phyloP scores from a whole-genome alignment of 1,284 basidiomycete genomes.

The Anthracocystis walkeri region DNA sequence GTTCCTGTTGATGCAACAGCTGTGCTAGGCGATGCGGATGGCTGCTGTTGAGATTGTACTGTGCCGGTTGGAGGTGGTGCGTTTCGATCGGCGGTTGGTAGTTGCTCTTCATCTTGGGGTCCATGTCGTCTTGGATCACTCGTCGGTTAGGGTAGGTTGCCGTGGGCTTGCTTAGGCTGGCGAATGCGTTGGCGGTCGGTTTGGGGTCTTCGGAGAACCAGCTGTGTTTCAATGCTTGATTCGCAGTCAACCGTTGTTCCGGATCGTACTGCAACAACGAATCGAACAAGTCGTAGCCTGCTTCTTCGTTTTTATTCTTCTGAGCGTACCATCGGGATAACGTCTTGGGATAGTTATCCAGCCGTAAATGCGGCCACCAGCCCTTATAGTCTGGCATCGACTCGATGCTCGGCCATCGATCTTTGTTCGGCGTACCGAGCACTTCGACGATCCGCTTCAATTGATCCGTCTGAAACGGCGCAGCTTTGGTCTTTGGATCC shows the following conservation, averaged over 20 bases:
- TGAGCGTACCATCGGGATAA: conserved; percentile 82
- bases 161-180: conserved; percentile 69
- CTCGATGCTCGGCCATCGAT: conserved; percentile 88
- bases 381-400: conserved; percentile 83
- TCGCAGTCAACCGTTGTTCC: conserved; percentile 83
- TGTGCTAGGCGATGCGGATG: conserved; percentile 31
- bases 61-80: conserved; percentile 26
- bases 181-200: conserved; percentile 65
- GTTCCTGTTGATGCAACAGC: conserved; percentile 33
- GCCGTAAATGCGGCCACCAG: conserved; percentile 70
- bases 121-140: conserved; percentile 73
- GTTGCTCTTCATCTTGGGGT: conserved; percentile 68
- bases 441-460: conserved; percentile 94
- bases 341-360: conserved; percentile 74
- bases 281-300: conserved; percentile 62
- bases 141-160: conserved; percentile 72
- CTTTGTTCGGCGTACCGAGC: conserved; percentile 85
- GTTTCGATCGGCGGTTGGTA: conserved; percentile 39
- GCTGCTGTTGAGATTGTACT: conserved; percentile 20
- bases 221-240: conserved; percentile 80
- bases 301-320: conserved; percentile 72
- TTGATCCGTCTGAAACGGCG: conserved; percentile 76
- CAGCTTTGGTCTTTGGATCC: conserved; percentile 72
- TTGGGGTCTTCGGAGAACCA: conserved; percentile 72
- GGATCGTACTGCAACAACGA: conserved; percentile 80